Evolutionary conservation across 495 filamentous ascomycete genomes (phyloP).

Genomic region (Aspergillus conjunctus): DNA sequence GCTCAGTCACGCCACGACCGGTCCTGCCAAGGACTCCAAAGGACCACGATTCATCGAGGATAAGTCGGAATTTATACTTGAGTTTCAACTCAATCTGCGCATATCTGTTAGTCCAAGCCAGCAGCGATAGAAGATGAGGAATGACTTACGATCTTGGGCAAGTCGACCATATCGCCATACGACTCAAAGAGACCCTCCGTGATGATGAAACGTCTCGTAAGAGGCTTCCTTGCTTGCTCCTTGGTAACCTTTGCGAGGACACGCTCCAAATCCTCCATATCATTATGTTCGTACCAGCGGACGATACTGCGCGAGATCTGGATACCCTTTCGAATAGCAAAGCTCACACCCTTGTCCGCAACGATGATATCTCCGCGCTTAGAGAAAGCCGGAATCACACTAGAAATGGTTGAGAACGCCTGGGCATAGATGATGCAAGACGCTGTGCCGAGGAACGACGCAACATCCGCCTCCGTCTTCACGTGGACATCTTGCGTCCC

Average conservation of each 20-base stretch:
- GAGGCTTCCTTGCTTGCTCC: conserved; percentile 82
- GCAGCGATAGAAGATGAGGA: neutral
- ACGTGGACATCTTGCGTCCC: conserved; percentile 98
- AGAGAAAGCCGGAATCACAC: conserved; percentile 92
- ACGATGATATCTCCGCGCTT: conserved; percentile 98
- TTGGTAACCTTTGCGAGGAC: conserved; percentile 83
- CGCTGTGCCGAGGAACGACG: conserved; percentile 79
- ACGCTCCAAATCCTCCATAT: conserved; percentile 88
- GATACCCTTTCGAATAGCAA: conserved; percentile 88
- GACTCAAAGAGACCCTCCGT: conserved; percentile 95
- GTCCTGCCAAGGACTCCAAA: conserved; percentile 92
- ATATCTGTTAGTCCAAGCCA: conserved; percentile 5
- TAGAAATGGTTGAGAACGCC: conserved; percentile 90
- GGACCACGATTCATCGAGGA: conserved; percentile 95
- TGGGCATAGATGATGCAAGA: conserved; percentile 94
- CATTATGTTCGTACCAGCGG: conserved; percentile 93
- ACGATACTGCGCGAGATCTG: conserved; percentile 90
- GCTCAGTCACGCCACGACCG: conserved; percentile 89
- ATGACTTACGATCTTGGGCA: conserved; percentile 75
- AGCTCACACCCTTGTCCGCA: conserved; percentile 93
- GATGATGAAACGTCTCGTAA: conserved; percentile 93
- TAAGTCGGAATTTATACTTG: conserved; percentile 95
- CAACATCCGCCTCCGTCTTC: conserved; percentile 93
- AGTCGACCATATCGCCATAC: conserved; percentile 78
- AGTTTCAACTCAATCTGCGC: conserved; percentile 83